Evolutionary conservation across 805 yeast genomes (phyloP).

Genomic region (Lachancea quebecensis): DNA sequence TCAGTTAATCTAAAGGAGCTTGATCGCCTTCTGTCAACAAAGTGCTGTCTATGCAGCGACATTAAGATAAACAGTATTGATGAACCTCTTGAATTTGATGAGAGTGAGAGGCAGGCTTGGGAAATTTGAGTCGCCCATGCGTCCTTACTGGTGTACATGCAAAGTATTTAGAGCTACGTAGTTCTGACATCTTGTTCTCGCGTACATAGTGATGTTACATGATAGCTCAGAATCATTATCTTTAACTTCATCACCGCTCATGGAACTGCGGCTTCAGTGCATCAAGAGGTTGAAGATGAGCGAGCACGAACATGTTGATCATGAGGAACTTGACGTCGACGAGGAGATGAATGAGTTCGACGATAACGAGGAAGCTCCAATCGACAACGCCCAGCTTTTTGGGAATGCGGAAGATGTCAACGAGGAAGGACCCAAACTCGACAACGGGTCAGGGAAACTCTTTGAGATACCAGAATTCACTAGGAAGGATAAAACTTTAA

Average conservation of each 20-base stretch:
- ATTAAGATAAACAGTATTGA: conserved; percentile 64
- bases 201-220: too few relatives aligned
- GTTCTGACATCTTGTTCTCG: too few relatives aligned
- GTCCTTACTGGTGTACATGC: too few relatives aligned
- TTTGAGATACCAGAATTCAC: conserved; percentile 62
- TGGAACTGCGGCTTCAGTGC: too few relatives aligned
- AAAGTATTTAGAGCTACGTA: too few relatives aligned
- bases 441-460: conserved; percentile 25
- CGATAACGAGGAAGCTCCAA: conserved; percentile 30
- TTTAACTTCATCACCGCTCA: too few relatives aligned
- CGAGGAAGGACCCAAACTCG: conserved; percentile 23
- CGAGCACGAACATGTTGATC: conserved; percentile 2
- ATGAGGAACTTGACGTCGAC: conserved; percentile 11
- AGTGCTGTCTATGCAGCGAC: conserved; percentile 75
- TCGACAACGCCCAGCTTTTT: conserved; percentile 19
- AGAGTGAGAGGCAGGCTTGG: conserved; percentile 43
- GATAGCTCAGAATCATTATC: too few relatives aligned
- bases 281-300: background rate
- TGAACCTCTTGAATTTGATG: conserved; percentile 45
- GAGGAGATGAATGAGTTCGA: conserved; percentile 33
- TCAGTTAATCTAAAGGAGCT: conserved; percentile 38
- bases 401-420: conserved; percentile 12
- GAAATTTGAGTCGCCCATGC: conserved; percentile 24
- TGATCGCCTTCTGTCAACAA: conserved; percentile 51
- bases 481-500: conserved; percentile 71